Evolutionary conservation across 495 filamentous ascomycete genomes (phyloP).

Genomic region (Penicillium pulvis): DNA sequence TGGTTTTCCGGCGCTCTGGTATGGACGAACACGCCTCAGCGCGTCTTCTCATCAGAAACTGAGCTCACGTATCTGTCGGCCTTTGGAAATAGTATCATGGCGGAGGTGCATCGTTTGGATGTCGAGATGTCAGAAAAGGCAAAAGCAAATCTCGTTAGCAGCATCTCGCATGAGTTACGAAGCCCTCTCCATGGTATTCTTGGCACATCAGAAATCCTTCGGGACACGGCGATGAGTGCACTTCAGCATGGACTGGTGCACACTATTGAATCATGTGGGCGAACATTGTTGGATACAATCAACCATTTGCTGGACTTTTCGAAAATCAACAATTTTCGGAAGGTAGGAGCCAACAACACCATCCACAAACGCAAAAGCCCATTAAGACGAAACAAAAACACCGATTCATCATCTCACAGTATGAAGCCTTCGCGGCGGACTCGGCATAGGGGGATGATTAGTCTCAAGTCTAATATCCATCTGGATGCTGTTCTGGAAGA

Average conservation of each 20-base stretch:
- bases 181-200: slow-evolving; percentile 68
- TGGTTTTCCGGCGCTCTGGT: slow-evolving; percentile 64
- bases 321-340: slow-evolving; percentile 23
- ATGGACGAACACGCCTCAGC: slow-evolving; percentile 49
- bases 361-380: not conserved
- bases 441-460: slow-evolving; percentile 1
- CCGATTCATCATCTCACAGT: not conserved
- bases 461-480: slow-evolving; percentile 19
- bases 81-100: slow-evolving; percentile 63
- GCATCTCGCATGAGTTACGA: slow-evolving; percentile 69
- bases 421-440: too few species aligned
- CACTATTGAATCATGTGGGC: slow-evolving; percentile 65
- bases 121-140: slow-evolving; percentile 48
- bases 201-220: slow-evolving; percentile 61
- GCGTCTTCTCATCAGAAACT: slow-evolving; percentile 41
- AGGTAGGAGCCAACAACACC: not conserved
- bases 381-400: not conserved
- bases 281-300: slow-evolving; percentile 68
- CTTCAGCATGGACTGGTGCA: slow-evolving; percentile 60
- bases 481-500: slow-evolving; percentile 58
- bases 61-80: slow-evolving; percentile 54
- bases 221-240: slow-evolving; percentile 54
- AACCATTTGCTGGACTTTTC: slow-evolving; percentile 64
- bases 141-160: slow-evolving; percentile 68
- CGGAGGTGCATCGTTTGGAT: slow-evolving; percentile 57